Evolutionary conservation across 495 filamentous ascomycete species (phyloP).

Genomic region (Tuber melanosporum): DNA sequence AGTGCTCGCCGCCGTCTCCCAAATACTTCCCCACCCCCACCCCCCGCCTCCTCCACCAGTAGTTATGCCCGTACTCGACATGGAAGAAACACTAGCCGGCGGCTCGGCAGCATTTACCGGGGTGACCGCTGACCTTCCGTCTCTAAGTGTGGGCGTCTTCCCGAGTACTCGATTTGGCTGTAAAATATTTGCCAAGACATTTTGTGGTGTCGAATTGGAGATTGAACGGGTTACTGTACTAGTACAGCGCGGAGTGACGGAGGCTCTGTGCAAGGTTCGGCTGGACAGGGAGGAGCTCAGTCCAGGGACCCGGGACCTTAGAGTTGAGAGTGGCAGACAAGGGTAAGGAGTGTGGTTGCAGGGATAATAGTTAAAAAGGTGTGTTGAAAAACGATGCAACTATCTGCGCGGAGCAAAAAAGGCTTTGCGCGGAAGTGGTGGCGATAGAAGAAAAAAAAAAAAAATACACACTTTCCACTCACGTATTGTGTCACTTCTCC

Average conservation of each 20-base stretch:
- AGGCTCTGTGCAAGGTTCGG: conserved; percentile 30
- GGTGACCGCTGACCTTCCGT: conserved; percentile 16
- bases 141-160: conserved; percentile 44
- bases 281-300: conserved; percentile 31
- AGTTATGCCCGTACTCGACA: conserved; percentile 25
- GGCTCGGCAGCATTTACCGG: conserved; percentile 31
- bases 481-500: not conserved
- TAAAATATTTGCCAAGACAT: conserved; percentile 20
- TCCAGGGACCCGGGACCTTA: conserved; percentile 38
- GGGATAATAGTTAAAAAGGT: conserved; percentile 15
- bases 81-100: conserved; percentile 30
- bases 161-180: not conserved
- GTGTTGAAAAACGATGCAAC: conserved; percentile 20
- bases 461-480: not conserved
- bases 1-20: conserved; percentile 48
- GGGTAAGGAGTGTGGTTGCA: conserved; percentile 18
- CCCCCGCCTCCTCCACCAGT: conserved; percentile 55
- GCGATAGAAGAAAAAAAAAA: not conserved
- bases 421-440: conserved; percentile 21
- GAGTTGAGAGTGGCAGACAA: conserved; percentile 29
- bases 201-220: conserved; percentile 24
- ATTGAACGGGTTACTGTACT: conserved; percentile 16
- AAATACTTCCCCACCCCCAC: conserved; percentile 81
- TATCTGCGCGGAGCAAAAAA: conserved; percentile 40
- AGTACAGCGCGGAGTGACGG: conserved; percentile 7